phyloP scores from a whole-genome alignment of 2,329 filamentous ascomycete genomes.

The Scytalidium lignicola region DNA sequence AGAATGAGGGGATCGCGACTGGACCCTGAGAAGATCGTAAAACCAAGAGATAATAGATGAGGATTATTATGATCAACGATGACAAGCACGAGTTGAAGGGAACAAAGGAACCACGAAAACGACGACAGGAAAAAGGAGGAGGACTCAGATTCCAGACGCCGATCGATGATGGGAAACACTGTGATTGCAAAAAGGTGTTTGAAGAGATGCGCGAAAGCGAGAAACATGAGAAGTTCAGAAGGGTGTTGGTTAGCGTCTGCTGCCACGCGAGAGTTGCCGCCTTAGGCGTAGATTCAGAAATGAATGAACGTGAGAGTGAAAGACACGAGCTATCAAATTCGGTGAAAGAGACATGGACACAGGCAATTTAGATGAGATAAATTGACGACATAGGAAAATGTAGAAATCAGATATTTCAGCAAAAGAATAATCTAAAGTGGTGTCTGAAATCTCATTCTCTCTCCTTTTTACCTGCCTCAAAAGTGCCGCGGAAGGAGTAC shows the following conservation, averaged over 20 bases:
- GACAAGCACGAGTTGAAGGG: conserved; percentile 14
- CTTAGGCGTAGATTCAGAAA: background rate
- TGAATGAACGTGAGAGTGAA: too few species aligned
- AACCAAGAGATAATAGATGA: conserved; percentile 1
- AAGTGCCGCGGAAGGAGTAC: too few species aligned
- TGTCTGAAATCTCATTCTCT: too few species aligned
- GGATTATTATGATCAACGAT: conserved; percentile 16
- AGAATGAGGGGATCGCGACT: conserved; percentile 6
- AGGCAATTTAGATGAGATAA: too few species aligned
- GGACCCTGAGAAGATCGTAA: conserved; percentile 2
- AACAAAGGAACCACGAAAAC: conserved; percentile 22
- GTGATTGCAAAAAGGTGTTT: conserved; percentile 10
- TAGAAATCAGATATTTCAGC: too few species aligned
- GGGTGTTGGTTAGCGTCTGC: conserved; percentile 2
- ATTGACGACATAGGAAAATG: too few species aligned
- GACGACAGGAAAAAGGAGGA: conserved; percentile 27
- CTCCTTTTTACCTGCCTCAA: too few species aligned
- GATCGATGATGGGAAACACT: conserved; percentile 19
- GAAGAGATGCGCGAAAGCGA: conserved; percentile 11
- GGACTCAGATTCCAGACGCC: conserved; percentile 27
- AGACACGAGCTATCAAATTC: too few species aligned
- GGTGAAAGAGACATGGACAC: too few species aligned
- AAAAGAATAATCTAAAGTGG: too few species aligned
- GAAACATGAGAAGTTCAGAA: conserved; percentile 12
- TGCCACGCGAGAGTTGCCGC: background rate